phyloP scores from a whole-genome alignment of 176 grass and related monocot species.

The Chrysopogon serrulatus region DNA sequence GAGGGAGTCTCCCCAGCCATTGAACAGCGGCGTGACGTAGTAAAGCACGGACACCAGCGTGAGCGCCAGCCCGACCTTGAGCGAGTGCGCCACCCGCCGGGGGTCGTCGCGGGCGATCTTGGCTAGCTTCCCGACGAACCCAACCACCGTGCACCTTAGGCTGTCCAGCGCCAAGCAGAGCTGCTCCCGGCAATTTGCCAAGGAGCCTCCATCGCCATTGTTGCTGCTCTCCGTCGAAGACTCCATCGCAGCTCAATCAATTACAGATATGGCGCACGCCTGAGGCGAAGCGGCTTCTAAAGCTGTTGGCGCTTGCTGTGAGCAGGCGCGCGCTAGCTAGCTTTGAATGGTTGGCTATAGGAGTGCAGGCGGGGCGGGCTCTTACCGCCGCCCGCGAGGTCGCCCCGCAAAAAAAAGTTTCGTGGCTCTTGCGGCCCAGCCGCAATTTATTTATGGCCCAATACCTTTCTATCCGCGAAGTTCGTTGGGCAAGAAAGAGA shows the following conservation, averaged over 20 bases:
- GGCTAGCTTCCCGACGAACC: slow-evolving; percentile 44
- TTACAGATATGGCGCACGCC: too few species aligned
- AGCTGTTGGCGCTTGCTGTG: neutral
- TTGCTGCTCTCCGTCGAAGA: neutral
- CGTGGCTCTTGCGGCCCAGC: too few species aligned
- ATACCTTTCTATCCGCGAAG: too few species aligned
- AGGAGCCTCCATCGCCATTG: neutral
- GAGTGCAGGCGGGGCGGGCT: too few species aligned
- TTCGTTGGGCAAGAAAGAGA: too few species aligned
- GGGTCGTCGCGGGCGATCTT: slow-evolving; percentile 61
- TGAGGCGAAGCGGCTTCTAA: neutral
- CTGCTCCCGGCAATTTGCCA: neutral
- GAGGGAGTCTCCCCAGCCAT: slow-evolving; percentile 53
- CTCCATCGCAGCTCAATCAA: slow-evolving; percentile 33
- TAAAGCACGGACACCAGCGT: slow-evolving; percentile 72
- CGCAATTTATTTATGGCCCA: too few species aligned
- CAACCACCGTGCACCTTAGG: neutral
- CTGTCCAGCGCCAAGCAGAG: neutral
- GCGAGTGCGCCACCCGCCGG: slow-evolving; percentile 55
- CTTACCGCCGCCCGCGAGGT: too few species aligned
- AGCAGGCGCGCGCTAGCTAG: neutral
- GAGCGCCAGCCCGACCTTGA: slow-evolving; percentile 84
- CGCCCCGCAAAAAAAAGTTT: too few species aligned
- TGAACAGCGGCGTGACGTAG: slow-evolving; percentile 67
- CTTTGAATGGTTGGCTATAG: neutral